phyloP scores from a whole-genome alignment of 345 rosid species.

The Populus deltoides region DNA sequence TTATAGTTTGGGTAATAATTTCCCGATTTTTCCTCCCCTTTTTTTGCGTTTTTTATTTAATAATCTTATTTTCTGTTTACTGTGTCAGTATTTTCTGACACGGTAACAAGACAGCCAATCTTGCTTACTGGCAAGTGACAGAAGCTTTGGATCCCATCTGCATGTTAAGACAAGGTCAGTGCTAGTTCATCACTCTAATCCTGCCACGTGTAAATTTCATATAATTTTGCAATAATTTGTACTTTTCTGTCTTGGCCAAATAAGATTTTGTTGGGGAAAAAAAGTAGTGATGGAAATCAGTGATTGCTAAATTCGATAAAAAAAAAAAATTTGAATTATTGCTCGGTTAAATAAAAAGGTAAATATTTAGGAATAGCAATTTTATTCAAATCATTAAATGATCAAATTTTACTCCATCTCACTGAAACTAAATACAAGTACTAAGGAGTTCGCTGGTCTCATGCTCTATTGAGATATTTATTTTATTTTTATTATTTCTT shows the following conservation, averaged over 20 bases:
- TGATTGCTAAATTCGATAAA: background rate
- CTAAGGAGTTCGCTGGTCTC: no score
- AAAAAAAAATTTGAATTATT: no score
- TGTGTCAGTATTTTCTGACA: conserved; percentile 31
- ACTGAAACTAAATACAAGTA: no score
- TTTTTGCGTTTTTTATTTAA: background rate
- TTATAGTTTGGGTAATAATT: no score
- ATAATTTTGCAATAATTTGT: background rate
- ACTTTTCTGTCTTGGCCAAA: background rate
- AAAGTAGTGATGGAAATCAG: background rate
- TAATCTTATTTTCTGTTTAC: conserved; percentile 7
- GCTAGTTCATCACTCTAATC: background rate
- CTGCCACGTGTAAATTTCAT: background rate
- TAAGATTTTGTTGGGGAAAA: background rate
- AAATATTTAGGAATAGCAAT: no score
- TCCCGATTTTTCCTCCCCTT: no score
- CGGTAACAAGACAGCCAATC: conserved; percentile 28
- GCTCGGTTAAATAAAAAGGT: no score
- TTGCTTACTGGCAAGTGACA: background rate
- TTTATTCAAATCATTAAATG: no score
- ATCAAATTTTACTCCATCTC: no score
- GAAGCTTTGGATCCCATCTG: background rate
- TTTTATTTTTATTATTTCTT: no score
- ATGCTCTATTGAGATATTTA: no score
- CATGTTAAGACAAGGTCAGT: background rate